Evolutionary conservation across 2,329 filamentous ascomycete genomes (phyloP).

Genomic region (Fusarium sp.): DNA sequence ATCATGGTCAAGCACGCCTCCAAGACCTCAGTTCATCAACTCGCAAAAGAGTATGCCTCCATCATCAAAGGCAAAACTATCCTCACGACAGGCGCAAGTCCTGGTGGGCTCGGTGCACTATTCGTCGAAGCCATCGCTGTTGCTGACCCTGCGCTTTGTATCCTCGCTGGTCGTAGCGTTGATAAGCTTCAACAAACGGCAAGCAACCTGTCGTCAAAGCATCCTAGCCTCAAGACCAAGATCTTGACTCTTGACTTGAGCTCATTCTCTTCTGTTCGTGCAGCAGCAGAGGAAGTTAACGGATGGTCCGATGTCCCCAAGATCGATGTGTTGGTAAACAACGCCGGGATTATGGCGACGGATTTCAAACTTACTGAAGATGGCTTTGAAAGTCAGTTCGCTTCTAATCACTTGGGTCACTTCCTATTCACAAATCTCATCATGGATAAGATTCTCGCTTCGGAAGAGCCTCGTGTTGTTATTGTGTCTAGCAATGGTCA

Average conservation of each 20-base stretch:
- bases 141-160: not conserved
- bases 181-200: slow-evolving; percentile 19
- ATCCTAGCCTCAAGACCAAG: not conserved
- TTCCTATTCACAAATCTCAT: slow-evolving; percentile 21
- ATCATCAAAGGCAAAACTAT: slow-evolving; percentile 15
- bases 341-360: slow-evolving; percentile 15
- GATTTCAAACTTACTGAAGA: slow-evolving; percentile 16
- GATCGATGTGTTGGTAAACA: slow-evolving; percentile 14
- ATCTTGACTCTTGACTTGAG: slow-evolving; percentile 6
- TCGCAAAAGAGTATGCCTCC: slow-evolving; percentile 5
- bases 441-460: not conserved
- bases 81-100: slow-evolving; percentile 19
- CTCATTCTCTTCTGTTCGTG: slow-evolving; percentile 3
- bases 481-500: slow-evolving; percentile 18
- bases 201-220: not conserved
- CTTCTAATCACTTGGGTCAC: slow-evolving; percentile 19
- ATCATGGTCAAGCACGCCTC: slow-evolving; percentile 5
- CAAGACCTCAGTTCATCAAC: slow-evolving; percentile 5
- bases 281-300: not conserved
- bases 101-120: slow-evolving; percentile 3
- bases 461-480: slow-evolving; percentile 12
- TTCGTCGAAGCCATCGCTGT: slow-evolving; percentile 7
- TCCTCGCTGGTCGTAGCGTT: slow-evolving; percentile 11
- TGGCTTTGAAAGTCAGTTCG: slow-evolving; percentile 13
- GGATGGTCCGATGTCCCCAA: slow-evolving; percentile 4